Base-by-base conservation (phyloP, 169 alveolate genomes). In the Blepharisma undulans region DNA sequence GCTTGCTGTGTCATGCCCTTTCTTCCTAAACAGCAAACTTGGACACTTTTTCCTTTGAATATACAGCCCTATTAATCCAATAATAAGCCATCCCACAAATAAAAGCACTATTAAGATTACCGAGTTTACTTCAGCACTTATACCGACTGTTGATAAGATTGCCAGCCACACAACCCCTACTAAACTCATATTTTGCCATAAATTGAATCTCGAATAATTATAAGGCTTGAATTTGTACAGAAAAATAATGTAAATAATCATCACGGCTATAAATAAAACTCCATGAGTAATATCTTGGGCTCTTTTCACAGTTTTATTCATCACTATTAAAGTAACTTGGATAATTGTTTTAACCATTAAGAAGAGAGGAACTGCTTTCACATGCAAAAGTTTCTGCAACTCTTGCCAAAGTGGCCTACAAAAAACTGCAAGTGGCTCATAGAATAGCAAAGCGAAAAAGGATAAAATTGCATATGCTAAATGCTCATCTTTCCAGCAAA, bases 401-500 rank as follows among this genome's bases (percentile, higher is more conserved):
- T 80, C 88, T 32, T 80, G 72, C 88, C 88, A 80, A 21, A 80
- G 25, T 27, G 88, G 88, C 14, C 88, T 21, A 16, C 18, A 18
- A 30, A 30, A 80, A 12, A 80, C 25, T 21, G 76, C 12, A 18
- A 80, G 25, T 14, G 88, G 88, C 22, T 18, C n/a, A 80, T 25
- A 80, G 10, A 80, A 10, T 16, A 80, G 10, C n/a, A 80, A 32
- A 16, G 88, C 18, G 10, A 80, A 80, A 34, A 21, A 27, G 19
- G 76, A 12, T 80, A 80, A 27, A 25, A 80, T 30, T 18, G 76
- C 14, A 30, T 80, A 80, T 16, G 22, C 25, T 16, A 80, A 22
- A 32, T 80, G 88, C 16, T 22, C 16, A 27, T 76, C 88, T 80
- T 80, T 32, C 88, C 88, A 80, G 88, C 88, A 80, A 80, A 27